Conservation (phyloP, 2,329 filamentous ascomycete species). For the Aspergillus carbonarius region DNA sequence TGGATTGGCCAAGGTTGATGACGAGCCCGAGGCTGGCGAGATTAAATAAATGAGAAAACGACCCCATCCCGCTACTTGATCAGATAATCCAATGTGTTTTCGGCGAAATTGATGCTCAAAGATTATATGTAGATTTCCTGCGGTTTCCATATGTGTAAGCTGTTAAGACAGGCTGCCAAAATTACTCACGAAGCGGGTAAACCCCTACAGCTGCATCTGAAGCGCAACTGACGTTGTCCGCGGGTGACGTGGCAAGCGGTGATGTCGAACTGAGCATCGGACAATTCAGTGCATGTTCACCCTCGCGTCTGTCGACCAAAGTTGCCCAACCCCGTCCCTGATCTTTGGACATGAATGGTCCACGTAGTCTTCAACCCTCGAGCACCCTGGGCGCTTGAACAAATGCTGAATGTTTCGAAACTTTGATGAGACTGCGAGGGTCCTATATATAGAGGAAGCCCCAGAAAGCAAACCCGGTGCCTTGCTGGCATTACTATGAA, state of each 20-base stretch:
- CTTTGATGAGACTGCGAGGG: neutral
- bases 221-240: conserved; percentile 27
- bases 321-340: conserved; percentile 20
- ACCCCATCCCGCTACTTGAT: conserved; percentile 25
- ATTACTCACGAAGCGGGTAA: conserved; percentile 6
- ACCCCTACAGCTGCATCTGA: conserved; percentile 18
- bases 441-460: conserved; percentile 10
- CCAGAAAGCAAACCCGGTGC: neutral
- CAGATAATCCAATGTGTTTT: conserved; percentile 29
- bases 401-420: conserved; percentile 6
- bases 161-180: neutral
- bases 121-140: conserved; percentile 12
- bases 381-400: conserved; percentile 12
- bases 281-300: conserved; percentile 23
- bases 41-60: conserved; percentile 36
- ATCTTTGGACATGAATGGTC: conserved; percentile 22
- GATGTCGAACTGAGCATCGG: conserved; percentile 21
- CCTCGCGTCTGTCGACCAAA: conserved; percentile 16
- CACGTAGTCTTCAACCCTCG: conserved; percentile 28
- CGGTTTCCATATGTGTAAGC: conserved; percentile 2
- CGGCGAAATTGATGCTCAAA: conserved; percentile 4
- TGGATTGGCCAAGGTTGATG: conserved; percentile 79
- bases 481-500: neutral
- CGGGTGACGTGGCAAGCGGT: conserved; percentile 36
- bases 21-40: conserved; percentile 63